Evolutionary conservation across 78 protist species (phyloP), one percentile per base, ranked within the genome.

Genomic region (Dictyostelium brefeldianum): DNA sequence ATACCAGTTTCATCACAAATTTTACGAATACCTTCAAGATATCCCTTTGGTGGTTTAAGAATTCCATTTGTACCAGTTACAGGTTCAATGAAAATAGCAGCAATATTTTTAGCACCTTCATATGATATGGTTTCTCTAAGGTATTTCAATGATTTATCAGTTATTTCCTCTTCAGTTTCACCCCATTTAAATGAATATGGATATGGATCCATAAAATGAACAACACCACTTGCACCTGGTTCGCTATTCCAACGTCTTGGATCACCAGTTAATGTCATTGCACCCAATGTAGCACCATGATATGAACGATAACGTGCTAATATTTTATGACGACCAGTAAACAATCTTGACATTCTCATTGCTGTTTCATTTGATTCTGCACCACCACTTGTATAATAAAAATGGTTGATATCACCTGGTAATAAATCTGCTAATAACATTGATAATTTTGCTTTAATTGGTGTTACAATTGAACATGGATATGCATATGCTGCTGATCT

Each of bases 281-380:
- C 57, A n/a, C 95, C 89, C 29, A 84, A 71, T 1, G 96, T 73
- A 17, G 94, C 96, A 53, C 96, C 96, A 46, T 94, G 96, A 69
- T 94, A 94, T 25, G 96, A 94, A 62, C 96, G 93, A 91, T 94
- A 94, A 48, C 85, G 93, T 20, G 94, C 91, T 18, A 94, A 46
- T 5, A 94, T 74, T 84, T 94, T 87, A 31, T 81, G 94, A 64
- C 91, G 81, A 31, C 96, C 96, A 31, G 96, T 94, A 27, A 48
- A 81, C 0, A 83, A 84, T 22, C 94, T 9, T 9, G 94, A 94
- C 89, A 94, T 89, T 70, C 96, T 78, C 89, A 94, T 79, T 10
- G 96, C 96, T 18, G 92, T 87, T 77, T 94, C 96, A 54, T 94
- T 94, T 0, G 94, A 48, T 41, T 94, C 96, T 12, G 94, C 94